Evolutionary conservation across 306 rosid species (phyloP).

Genomic region (Prunus salicina): DNA sequence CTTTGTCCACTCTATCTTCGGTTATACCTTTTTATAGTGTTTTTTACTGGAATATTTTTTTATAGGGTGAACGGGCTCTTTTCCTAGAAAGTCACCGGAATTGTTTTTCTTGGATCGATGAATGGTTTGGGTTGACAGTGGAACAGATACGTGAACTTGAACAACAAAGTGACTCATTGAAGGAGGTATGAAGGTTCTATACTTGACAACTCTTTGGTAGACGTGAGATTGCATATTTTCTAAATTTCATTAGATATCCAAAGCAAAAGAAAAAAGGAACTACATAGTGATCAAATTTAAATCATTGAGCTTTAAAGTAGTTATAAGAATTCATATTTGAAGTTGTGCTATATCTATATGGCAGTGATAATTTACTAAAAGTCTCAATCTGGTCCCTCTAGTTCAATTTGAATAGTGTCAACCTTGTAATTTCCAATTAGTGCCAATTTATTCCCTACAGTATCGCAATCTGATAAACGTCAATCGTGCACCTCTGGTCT

Average conservation of each 20-base stretch:
- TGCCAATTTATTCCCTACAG: not conserved
- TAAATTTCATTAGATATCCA: not conserved
- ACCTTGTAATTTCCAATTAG: not conserved
- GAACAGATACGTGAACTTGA: conserved; percentile 35
- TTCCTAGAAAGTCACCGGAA: conserved; percentile 42
- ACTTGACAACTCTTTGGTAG: not conserved
- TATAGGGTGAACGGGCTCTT: conserved; percentile 46
- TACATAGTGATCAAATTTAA: not conserved
- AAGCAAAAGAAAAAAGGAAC: not conserved
- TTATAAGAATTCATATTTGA: not conserved
- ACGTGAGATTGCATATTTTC: not conserved
- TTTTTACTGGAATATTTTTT: not conserved
- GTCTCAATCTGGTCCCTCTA: not conserved
- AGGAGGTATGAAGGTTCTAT: conserved; percentile 25
- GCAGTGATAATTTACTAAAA: not conserved
- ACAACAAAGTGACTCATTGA: conserved; percentile 14
- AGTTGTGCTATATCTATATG: not conserved
- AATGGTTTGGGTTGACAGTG: conserved; percentile 45
- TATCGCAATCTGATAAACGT: not conserved
- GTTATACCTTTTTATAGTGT: conserved; percentile 12
- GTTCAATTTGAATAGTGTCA: not conserved
- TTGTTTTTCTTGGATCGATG: conserved; percentile 45
- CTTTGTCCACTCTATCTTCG: not conserved
- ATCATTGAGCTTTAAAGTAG: not conserved
- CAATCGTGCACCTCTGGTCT: not conserved